Evolutionary conservation across 2,329 filamentous ascomycete genomes (phyloP), one percentile per base, ranked within the genome.

Genomic region (Orbilia javanica): DNA sequence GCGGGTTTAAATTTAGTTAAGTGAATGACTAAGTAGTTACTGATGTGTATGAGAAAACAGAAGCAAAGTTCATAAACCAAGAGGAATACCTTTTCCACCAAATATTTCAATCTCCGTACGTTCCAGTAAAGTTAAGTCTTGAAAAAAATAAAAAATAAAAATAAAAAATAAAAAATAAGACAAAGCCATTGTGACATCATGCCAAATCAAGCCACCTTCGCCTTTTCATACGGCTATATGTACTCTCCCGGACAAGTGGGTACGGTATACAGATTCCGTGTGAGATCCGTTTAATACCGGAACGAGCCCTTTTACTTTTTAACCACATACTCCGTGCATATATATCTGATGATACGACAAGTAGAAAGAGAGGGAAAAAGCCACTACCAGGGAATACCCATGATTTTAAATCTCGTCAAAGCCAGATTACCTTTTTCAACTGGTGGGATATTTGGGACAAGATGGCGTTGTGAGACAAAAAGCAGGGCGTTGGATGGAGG

Each of bases 401-500:
- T 31, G 50, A 53, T 53, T 57, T 57, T 57, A 57, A 36, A 57
- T 57, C 52, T 34, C 29, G 4, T 29, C 3, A 29, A n/a, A 53
- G 50, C 50, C 46, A 50, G 46, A 27, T 27, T 20, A 29, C 4
- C n/a, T 42, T 44, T 57, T 57, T 36, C 29, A 36, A n/a, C 42
- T 42, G 20, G 20, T n/a, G 18, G 53, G 20, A 7, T 7, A 42
- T 27, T 36, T 2, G 50, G 11, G 11, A 36, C n/a, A n/a, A 53
- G 15, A 53, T 53, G 55, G 55, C 55, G 55, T 60, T 60, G 20
- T 60, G 55, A 60, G 55, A 60, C 55, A 60, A 50, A 7, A 50
- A 8, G 22, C 25, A 25, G 36, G 36, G 36, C 13, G 11, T 39
- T 15, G 1, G 36, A 27, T 11, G 25, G 52, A 4, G 27, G 25